Evolutionary conservation across 2,329 filamentous ascomycete species (phyloP), one percentile per base, ranked within the genome.

Genomic region (Ophiostoma montium): DNA sequence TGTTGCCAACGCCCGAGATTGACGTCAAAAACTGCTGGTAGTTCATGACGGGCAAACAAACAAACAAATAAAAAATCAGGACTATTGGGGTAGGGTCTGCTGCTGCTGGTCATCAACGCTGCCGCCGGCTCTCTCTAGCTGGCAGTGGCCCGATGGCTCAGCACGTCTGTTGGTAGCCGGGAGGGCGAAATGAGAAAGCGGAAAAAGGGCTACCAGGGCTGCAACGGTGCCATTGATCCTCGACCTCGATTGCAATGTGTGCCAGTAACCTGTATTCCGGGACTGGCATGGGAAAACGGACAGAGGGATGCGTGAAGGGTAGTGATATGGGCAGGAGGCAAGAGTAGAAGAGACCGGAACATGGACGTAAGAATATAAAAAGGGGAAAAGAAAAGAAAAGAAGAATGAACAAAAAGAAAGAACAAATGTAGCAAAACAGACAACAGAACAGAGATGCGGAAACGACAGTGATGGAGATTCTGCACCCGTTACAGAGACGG

Each of bases 1-100:
- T 42, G 15, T 42, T 42, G 15, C 31, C 43, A 13, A 46, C 49
- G 49, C 49, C 31, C 19, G 49, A 18, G 27, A 51, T 46, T 6
- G 43, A 46, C 43, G 43, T 46, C 43, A 46, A 27, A 27, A 35
- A 46, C 16, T 46, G 16, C 18, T 33, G 43, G 19, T 46, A 43
- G 49, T 30, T 39, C 35, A 48, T 35, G 15, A 16, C 16, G 23
- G 23, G 23, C 23, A 42, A n/a, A 16, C 12, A 8, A 27, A 27
- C 23, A 27, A 8, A 27, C 23, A 5, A 27, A 27, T 27, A 27
- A 27, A n/a, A n/a, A n/a, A n/a, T n/a, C n/a, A n/a, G n/a, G n/a
- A n/a, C n/a, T n/a, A n/a, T n/a, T n/a, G n/a, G n/a, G n/a, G n/a
- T n/a, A n/a, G n/a, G n/a, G n/a, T n/a, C 5, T 27, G 38, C 5